A percentile compares a stretch with the other conserved stretches of the same genome.
phyloP scores from a whole-genome alignment of 164 flowering plant species.

The Piper longum region DNA sequence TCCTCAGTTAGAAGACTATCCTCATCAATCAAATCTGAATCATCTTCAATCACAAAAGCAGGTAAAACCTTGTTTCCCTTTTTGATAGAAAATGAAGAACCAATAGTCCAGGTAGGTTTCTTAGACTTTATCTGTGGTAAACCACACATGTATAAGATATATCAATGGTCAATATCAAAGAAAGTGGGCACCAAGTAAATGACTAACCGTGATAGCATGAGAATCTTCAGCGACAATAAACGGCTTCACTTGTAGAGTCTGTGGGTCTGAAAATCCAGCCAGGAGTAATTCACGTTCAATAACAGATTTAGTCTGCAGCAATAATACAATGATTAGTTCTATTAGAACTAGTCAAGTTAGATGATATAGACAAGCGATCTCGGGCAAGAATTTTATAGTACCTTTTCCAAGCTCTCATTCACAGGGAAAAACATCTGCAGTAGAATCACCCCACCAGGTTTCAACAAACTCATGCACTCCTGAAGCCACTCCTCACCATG shows the following conservation, averaged over 20 bases:
- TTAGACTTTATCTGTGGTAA: constrained; percentile 44
- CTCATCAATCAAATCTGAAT: constrained; percentile 85
- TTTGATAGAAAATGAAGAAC: constrained; percentile 79
- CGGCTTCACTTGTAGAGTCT: constrained; percentile 23
- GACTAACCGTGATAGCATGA: constrained; percentile 36
- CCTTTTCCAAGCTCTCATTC: constrained; percentile 18
- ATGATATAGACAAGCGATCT: background rate
- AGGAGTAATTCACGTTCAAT: constrained; percentile 49
- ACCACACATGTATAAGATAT: background rate
- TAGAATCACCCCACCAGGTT: constrained; percentile 57
- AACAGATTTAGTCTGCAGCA: constrained; percentile 31
- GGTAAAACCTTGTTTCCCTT: constrained; percentile 36
- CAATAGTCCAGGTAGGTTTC: constrained; percentile 85
- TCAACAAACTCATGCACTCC: constrained; percentile 48
- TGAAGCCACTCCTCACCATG: constrained; percentile 29
- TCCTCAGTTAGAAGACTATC: constrained; percentile 87
- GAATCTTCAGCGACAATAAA: constrained; percentile 12
- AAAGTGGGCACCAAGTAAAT: background rate
- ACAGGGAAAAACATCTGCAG: constrained; percentile 17
- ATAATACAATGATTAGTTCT: too few species aligned
- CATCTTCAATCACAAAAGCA: constrained; percentile 62
- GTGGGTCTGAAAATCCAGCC: constrained; percentile 57
- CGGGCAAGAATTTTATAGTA: constrained; percentile 4
- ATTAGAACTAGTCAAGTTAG: too few species aligned
- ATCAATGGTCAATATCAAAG: background rate